Base-by-base conservation (phyloP, 371 early-diverging fungal species). In the Entomophthora muscae region DNA sequence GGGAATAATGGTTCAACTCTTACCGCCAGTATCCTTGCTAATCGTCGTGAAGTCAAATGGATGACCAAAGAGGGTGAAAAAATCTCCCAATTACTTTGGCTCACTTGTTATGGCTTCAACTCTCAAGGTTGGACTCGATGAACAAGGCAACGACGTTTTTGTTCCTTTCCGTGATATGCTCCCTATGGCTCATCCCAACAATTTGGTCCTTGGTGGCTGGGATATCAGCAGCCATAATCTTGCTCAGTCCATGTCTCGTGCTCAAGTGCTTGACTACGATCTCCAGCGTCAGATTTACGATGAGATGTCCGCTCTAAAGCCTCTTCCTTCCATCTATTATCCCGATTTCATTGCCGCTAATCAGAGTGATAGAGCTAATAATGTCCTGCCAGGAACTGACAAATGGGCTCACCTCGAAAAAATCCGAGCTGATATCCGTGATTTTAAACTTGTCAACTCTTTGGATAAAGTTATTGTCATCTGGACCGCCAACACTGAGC, bases 401-500 rank as follows among this genome's bases (percentile, higher is more conserved):
- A 93, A 93, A 83, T 81, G 83, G 69, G 89, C 78, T 59, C 93
- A 96, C 67, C 76, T 90, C 32, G 91, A 93, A 60, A 78, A 86
- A 51, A 86, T 96, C 73, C 88, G 95, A 72, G 77, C 79, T 68
- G 93, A 96, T 70, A 95, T 96, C 68, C 85, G 91, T 65, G 82
- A 90, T 64, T 97, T 97, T 78, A 94, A 94, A 83, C 78, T 76
- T 59, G 68, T 73, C 66, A 83, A 97, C 72, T 66, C 75, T 21
- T 80, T 97, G 23, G 96, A 97, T 76, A 86, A 85, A 76, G 88
- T 97, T 61, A 83, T 97, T 66, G 90, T 97, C 26, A 77, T 97
- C 70, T 97, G 98, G 98, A 93, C 98, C 32, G 98, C 96, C 75
- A 95, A 93, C 82, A 97, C 98, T 26, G 98, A 97, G 78, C 88